A percentile compares a stretch with the other conserved stretches of the same genome.
These are phyloP conservation scores for Aspergillus ochraceoroseus DNA, from an alignment of 2,329 filamentous ascomycete genomes.

Conservation along the genomic window DNA sequence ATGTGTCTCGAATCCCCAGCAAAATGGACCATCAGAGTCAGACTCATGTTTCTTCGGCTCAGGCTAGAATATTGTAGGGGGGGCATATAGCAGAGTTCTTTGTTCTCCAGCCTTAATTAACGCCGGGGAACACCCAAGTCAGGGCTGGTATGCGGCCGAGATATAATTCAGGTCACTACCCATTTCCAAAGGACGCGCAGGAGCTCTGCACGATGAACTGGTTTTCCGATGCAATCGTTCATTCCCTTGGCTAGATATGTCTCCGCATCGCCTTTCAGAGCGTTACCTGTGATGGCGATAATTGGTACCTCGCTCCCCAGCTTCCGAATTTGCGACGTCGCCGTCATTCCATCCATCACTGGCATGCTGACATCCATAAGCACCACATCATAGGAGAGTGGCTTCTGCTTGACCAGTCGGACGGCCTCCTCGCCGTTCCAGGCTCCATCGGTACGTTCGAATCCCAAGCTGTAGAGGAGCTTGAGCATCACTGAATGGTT, in stretches of 20 bases:
- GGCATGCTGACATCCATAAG: conserved; percentile 50
- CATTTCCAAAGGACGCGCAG: conserved; percentile 43
- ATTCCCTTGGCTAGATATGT: conserved; percentile 52
- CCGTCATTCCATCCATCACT: conserved; percentile 44
- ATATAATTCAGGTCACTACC: conserved; percentile 23
- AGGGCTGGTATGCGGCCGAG: too few relatives aligned
- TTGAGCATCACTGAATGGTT: conserved; percentile 43
- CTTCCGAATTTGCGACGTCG: conserved; percentile 43
- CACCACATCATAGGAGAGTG: conserved; percentile 42
- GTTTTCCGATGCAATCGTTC: conserved; percentile 55
- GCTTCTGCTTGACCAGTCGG: conserved; percentile 40
- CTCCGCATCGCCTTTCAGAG: conserved; percentile 53
- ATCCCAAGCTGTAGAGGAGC: conserved; percentile 38
- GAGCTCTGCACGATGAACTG: conserved; percentile 49
- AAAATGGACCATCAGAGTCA: too few relatives aligned
- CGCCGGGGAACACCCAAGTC: too few relatives aligned
- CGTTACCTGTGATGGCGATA: conserved; percentile 54
- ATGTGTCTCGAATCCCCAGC: too few relatives aligned
- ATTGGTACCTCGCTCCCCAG: conserved; percentile 45
- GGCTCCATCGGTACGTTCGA: conserved; percentile 41
- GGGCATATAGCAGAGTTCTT: too few relatives aligned
- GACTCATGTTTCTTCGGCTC: too few relatives aligned
- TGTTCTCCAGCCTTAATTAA: too few relatives aligned
- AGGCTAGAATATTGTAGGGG: too few relatives aligned
- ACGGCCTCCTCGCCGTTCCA: conserved; percentile 46